Percentiles rank a stretch among this genome's conserved stretches.
These are phyloP conservation scores for Omphalotus olearius DNA, from an alignment of 1,284 basidiomycete species.

Conservation along the genomic window DNA sequence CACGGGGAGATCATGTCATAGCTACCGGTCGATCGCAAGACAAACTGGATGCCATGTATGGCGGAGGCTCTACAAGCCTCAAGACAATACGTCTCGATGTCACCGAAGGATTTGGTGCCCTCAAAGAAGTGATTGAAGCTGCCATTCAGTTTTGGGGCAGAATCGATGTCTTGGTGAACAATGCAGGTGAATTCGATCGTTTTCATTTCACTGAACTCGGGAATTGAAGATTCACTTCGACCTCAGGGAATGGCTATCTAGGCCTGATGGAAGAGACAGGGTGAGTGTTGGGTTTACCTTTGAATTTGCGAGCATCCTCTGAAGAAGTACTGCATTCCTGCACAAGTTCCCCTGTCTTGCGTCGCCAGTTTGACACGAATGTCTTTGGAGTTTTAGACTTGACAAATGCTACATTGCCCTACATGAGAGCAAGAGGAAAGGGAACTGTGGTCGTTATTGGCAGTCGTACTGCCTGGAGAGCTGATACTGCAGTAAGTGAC, in stretches of 20 bases:
- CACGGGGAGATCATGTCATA: slow-evolving; percentile 8
- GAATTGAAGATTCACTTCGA: too few species aligned
- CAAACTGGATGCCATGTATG: too few species aligned
- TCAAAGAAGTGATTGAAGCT: slow-evolving; percentile 21
- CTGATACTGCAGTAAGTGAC: slow-evolving; percentile 16
- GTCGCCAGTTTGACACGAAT: slow-evolving; percentile 28
- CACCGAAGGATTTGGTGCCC: slow-evolving; percentile 4
- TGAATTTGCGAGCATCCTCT: slow-evolving; percentile 19
- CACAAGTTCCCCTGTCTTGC: slow-evolving; percentile 18
- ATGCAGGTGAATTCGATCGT: slow-evolving; percentile 28
- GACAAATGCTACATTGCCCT: slow-evolving; percentile 25
- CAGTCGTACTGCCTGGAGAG: slow-evolving; percentile 27
- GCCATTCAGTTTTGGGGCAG: slow-evolving; percentile 26
- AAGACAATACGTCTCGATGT: not conserved
- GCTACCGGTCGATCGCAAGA: slow-evolving; percentile 7
- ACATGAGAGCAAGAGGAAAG: slow-evolving; percentile 24
- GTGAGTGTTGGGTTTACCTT: slow-evolving; percentile 21
- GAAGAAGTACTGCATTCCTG: slow-evolving; percentile 15
- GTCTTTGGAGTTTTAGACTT: slow-evolving; percentile 28
- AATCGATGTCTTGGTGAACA: slow-evolving; percentile 33
- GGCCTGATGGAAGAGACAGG: slow-evolving; percentile 29
- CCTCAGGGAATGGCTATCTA: slow-evolving; percentile 20
- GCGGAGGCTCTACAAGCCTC: too few species aligned
- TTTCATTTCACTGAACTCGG: too few species aligned
- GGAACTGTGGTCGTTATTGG: slow-evolving; percentile 31